These are phyloP conservation scores for Piloderma croceum DNA, from an alignment of 768 basidiomycete genomes.

Conservation along the genomic window DNA sequence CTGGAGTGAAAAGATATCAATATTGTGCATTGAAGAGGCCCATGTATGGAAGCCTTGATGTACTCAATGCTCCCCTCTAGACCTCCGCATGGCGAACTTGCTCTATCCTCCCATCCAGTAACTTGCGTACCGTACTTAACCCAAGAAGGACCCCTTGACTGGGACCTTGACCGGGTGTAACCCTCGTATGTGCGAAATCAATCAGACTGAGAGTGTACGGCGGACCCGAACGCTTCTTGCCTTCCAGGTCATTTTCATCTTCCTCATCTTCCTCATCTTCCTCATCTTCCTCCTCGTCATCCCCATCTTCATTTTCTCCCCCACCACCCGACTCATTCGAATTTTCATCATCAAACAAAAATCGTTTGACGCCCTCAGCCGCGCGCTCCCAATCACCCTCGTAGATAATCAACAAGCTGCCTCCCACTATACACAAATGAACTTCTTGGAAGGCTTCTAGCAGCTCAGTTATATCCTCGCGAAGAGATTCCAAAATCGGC, in stretches of 20 bases:
- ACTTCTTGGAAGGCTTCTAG: constrained; percentile 41
- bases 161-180: constrained; percentile 64
- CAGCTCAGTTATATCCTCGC: constrained; percentile 48
- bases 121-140: constrained; percentile 53
- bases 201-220: constrained; percentile 74
- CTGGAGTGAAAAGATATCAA: too few relatives aligned
- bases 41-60: too few relatives aligned
- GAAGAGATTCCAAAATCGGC: constrained; percentile 52
- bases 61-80: too few relatives aligned
- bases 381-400: constrained; percentile 51
- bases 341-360: constrained; percentile 12
- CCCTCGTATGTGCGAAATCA: constrained; percentile 87
- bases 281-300: constrained; percentile 33
- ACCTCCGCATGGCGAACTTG: too few relatives aligned
- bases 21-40: too few relatives aligned
- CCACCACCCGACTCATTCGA: constrained; percentile 36
- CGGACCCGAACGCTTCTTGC: constrained; percentile 32
- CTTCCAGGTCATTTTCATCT: constrained; percentile 27
- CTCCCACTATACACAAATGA: constrained; percentile 78
- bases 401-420: constrained; percentile 78
- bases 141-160: constrained; percentile 77
- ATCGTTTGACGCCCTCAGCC: constrained; percentile 29
- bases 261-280: constrained; percentile 22
- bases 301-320: constrained; percentile 32
- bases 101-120: constrained; percentile 56